Base-by-base conservation (phyloP, 192 early-diverging fungal species). In the Oehlia diaphana region DNA sequence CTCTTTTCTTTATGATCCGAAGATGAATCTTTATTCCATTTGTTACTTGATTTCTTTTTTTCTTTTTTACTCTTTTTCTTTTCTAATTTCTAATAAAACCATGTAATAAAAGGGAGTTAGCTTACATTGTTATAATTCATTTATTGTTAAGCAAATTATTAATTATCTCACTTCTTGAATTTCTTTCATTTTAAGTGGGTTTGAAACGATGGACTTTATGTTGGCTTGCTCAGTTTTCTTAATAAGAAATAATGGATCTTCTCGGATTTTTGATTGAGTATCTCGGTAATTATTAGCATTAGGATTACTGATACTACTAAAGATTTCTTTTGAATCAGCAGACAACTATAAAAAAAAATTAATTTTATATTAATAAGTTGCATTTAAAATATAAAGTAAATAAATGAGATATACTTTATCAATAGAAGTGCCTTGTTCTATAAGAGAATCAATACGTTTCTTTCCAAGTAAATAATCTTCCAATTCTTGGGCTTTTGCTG, bases 401-500 rank as follows among this genome's bases (percentile, higher is more conserved):
- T 31, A 72, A 37, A 58, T 80, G 63, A 70, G 79, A 9, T 80
- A 47, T 50, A 83, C 83, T 78, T 78, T 79, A 39, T 77, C 83
- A 69, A 77, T 67, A 28, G 79, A 37, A 37, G 37, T 79, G 64
- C 88, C 84, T 76, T 88, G 81, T 66, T 83, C 68, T 35, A 92
- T 50, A 14, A 94, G 78, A 9, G 90, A 86, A 80, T 94, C 94
- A 2, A 97, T 92, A 63, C 92, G 86, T 74, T 93, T 93, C 61
- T 94, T 96, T 8, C 97, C 97, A 35, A 99, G 82, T n/a, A 99
- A 80, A 82, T 90, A 99, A 2, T 92, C 94, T 81, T 99, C 97
- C 68, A 93, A 86, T 63, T 96, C 95, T 67, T 94, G 88, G 7
- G 79, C 83, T 12, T 53, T 70, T 28, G 84, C 83, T 6, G 81